Evolutionary conservation across 2,329 filamentous ascomycete genomes (phyloP).

Genomic region (Fusarium pseudocircinatum): DNA sequence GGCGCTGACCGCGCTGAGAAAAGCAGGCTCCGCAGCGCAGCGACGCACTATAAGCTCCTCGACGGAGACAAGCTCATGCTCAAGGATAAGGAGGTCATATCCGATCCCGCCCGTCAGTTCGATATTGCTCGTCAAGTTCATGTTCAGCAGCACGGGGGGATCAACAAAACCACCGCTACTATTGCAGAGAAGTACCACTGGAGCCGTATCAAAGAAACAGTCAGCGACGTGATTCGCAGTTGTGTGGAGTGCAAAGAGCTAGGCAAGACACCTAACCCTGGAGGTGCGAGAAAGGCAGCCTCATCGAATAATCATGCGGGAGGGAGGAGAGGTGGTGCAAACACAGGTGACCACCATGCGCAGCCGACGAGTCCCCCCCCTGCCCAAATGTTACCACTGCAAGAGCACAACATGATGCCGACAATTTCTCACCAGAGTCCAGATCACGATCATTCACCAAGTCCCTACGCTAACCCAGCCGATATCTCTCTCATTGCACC

Average conservation of each 20-base stretch:
- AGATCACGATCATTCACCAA: slow-evolving; percentile 43
- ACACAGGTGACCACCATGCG: slow-evolving; percentile 23
- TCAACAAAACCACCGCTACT: slow-evolving; percentile 96
- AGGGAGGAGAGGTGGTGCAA: slow-evolving; percentile 8
- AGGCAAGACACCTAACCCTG: slow-evolving; percentile 62
- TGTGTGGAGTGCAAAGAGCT: slow-evolving; percentile 89
- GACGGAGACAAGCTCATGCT: slow-evolving; percentile 88
- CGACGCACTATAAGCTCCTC: slow-evolving; percentile 91
- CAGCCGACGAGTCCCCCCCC: slow-evolving; percentile 26
- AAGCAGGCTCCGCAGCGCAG: slow-evolving; percentile 89
- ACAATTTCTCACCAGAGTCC: slow-evolving; percentile 41
- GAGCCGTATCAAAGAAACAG: slow-evolving; percentile 98
- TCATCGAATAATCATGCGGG: slow-evolving; percentile 4
- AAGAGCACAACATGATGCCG: slow-evolving; percentile 44
- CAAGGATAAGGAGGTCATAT: slow-evolving; percentile 97
- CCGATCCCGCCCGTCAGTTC: slow-evolving; percentile 88
- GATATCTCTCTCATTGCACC: slow-evolving; percentile 57
- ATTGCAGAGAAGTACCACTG: slow-evolving; percentile 97
- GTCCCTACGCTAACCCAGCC: slow-evolving; percentile 58
- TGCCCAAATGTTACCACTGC: slow-evolving; percentile 43
- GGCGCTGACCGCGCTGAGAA: slow-evolving; percentile 96
- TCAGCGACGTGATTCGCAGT: slow-evolving; percentile 91
- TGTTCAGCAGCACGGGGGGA: slow-evolving; percentile 81
- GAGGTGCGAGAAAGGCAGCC: slow-evolving; percentile 38
- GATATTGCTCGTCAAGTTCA: slow-evolving; percentile 86